phyloP scores from a whole-genome alignment of 352 stramenopile genomes.

The Pythium periplocum region DNA sequence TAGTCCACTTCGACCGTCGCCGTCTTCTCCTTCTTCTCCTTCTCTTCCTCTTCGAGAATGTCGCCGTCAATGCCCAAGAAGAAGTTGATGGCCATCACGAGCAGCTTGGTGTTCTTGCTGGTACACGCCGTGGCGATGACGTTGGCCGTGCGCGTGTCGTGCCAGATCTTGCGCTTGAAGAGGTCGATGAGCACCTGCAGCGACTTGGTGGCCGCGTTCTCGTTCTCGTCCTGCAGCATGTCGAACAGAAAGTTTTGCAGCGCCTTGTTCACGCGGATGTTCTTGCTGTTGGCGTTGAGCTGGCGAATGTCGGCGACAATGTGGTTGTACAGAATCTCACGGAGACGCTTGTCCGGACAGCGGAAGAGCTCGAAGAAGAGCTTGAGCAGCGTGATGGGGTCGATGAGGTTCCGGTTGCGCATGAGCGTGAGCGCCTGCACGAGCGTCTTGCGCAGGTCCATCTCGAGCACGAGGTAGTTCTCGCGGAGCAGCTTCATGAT shows the following conservation, averaged over 20 bases:
- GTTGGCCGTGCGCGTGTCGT: slow-evolving; percentile 95
- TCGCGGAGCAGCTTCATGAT: slow-evolving; percentile 91
- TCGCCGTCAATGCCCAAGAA: slow-evolving; percentile 98
- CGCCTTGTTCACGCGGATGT: slow-evolving; percentile 94
- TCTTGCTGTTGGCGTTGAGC: slow-evolving; percentile 87
- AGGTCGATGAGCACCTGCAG: slow-evolving; percentile 93
- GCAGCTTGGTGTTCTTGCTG: slow-evolving; percentile 82
- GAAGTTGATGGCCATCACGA: slow-evolving; percentile 94
- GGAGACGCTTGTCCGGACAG: slow-evolving; percentile 93
- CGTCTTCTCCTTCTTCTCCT: slow-evolving; percentile 87
- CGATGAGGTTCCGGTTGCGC: slow-evolving; percentile 91
- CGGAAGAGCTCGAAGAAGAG: slow-evolving; percentile 97
- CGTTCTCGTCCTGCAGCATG: slow-evolving; percentile 90
- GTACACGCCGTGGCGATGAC: slow-evolving; percentile 93
- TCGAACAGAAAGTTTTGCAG: slow-evolving; percentile 95
- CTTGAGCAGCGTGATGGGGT: slow-evolving; percentile 91
- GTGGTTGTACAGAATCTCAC: slow-evolving; percentile 93
- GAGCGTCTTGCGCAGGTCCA: slow-evolving; percentile 91
- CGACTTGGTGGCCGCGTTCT: slow-evolving; percentile 83
- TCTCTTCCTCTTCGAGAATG: slow-evolving; percentile 95
- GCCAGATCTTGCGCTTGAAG: slow-evolving; percentile 97
- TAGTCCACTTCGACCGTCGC: slow-evolving; percentile 86
- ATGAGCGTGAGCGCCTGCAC: slow-evolving; percentile 96
- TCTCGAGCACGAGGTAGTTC: slow-evolving; percentile 87
- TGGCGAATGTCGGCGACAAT: slow-evolving; percentile 94